A percentile compares a stretch with the other conserved stretches of the same genome.
Evolutionary conservation across 768 basidiomycete genomes (phyloP).

Genomic region (Dacryopinax primogenitus): DNA sequence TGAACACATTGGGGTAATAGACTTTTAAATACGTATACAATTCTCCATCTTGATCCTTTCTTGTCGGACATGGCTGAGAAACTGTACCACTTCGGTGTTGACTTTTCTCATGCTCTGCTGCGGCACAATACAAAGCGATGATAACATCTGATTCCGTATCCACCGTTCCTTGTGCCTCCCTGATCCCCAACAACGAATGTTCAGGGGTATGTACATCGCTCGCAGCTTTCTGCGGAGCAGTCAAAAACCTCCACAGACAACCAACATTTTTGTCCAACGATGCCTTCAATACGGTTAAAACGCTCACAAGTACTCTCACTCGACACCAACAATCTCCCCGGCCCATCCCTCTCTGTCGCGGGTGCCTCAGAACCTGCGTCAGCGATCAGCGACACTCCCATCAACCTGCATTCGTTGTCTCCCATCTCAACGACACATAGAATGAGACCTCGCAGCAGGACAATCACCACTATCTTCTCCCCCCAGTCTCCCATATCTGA

Average conservation of each 20-base stretch:
- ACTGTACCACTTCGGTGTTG: not conserved
- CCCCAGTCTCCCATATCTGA: not conserved
- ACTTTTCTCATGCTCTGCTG: not conserved
- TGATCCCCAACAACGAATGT: not conserved
- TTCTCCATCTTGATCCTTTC: too few relatives aligned
- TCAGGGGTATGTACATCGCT: not conserved
- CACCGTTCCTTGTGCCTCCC: not conserved
- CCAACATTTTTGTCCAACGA: not conserved
- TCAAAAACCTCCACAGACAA: not conserved
- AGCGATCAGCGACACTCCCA: not conserved
- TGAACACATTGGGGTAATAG: too few relatives aligned
- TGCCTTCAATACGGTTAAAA: not conserved
- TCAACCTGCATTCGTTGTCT: not conserved
- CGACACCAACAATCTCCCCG: not conserved
- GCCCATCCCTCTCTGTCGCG: too few relatives aligned
- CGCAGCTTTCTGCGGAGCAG: constrained; percentile 8
- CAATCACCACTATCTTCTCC: not conserved
- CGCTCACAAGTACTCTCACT: not conserved
- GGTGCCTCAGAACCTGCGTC: constrained; percentile 4
- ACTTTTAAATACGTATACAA: too few relatives aligned
- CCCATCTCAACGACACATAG: not conserved
- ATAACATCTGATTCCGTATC: not conserved
- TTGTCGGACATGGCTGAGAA: too few relatives aligned
- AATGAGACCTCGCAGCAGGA: not conserved
- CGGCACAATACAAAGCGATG: not conserved